These are phyloP conservation scores for Beauveria scarabaeidicola DNA, from an alignment of 2,329 filamentous ascomycete genomes.

Conservation along the genomic window DNA sequence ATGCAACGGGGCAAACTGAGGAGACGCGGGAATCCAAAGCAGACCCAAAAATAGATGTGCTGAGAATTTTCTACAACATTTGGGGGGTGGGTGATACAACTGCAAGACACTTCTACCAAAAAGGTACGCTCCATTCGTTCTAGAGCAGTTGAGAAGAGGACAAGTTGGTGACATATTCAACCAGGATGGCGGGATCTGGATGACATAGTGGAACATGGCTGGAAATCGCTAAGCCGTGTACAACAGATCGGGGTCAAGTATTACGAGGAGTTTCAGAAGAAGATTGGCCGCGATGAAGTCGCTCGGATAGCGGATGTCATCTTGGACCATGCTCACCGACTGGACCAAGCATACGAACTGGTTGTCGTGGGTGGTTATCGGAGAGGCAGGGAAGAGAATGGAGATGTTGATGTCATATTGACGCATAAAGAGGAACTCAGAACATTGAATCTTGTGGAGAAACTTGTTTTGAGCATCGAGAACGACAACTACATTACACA, in stretches of 20 bases:
- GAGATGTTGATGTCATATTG: conserved; percentile 81
- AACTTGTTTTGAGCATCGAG: conserved; percentile 66
- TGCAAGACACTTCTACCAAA: conserved; percentile 71
- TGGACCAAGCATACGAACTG: conserved; percentile 49
- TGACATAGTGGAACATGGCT: conserved; percentile 76
- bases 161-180: background rate
- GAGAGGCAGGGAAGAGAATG: conserved; percentile 62
- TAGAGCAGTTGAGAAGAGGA: background rate
- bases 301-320: conserved; percentile 58
- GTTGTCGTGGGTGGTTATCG: conserved; percentile 72
- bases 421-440: conserved; percentile 64
- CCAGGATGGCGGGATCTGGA: conserved; percentile 72
- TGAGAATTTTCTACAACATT: conserved; percentile 71
- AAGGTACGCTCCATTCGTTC: conserved; percentile 27
- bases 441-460: conserved; percentile 62
- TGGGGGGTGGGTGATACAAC: conserved; percentile 87
- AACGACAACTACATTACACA: conserved; percentile 66
- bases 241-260: conserved; percentile 94
- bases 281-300: conserved; percentile 66
- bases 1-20: conserved; percentile 45
- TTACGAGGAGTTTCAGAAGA: conserved; percentile 72
- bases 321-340: conserved; percentile 54
- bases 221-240: conserved; percentile 63
- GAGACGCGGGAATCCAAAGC: conserved; percentile 56
- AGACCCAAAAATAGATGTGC: conserved; percentile 54